phyloP scores from a whole-genome alignment of 2,329 filamentous ascomycete genomes.

The Colletotrichum ledebouriae region DNA sequence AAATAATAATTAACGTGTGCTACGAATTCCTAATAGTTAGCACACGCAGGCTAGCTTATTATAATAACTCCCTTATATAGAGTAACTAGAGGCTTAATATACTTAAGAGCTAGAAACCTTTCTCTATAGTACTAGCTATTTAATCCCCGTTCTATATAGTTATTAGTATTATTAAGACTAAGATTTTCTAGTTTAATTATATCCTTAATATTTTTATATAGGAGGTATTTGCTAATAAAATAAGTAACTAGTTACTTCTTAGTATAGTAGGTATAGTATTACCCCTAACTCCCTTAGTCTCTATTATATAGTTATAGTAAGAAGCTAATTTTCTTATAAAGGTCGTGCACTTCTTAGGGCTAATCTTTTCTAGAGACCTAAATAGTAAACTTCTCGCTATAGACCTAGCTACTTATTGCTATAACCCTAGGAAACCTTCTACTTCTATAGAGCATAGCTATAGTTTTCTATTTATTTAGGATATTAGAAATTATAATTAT shows the following conservation, averaged over 20 bases:
- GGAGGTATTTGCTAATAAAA: background rate
- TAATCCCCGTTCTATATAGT: background rate
- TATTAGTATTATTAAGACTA: background rate
- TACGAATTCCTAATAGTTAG: background rate
- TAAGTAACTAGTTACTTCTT: background rate
- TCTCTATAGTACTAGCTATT: background rate
- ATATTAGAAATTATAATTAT: background rate
- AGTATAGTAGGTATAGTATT: too few species aligned
- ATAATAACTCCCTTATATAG: background rate
- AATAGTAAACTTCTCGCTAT: background rate
- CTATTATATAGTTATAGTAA: background rate
- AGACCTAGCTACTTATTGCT: background rate
- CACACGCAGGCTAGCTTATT: background rate
- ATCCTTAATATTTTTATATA: background rate
- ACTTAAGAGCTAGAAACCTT: background rate
- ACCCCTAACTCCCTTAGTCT: background rate
- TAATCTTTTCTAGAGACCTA: background rate
- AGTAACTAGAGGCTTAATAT: background rate
- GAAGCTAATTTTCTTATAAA: background rate
- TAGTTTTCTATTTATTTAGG: background rate
- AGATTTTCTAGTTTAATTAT: background rate
- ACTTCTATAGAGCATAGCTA: background rate
- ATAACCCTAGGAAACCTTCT: too few species aligned
- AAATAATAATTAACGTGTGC: background rate
- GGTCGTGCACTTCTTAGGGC: background rate